Evolutionary conservation across 768 basidiomycete genomes (phyloP).

Genomic region (Panellus pusillus): DNA sequence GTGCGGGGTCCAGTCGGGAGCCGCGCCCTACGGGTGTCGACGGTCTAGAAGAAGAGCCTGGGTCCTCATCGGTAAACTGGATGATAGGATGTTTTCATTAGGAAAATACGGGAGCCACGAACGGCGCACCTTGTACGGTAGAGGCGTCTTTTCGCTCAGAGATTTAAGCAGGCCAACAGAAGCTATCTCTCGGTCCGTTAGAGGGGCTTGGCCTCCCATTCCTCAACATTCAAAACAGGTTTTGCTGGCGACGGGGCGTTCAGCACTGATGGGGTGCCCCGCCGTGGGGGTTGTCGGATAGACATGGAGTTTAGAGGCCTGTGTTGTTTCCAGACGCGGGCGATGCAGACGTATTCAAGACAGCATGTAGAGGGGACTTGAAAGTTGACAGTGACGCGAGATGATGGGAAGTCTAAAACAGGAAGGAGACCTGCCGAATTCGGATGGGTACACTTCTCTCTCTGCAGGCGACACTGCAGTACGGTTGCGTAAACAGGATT

Average conservation of each 20-base stretch:
- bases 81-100: conserved; percentile 31
- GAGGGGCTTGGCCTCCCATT: conserved; percentile 87
- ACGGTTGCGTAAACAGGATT: too few species aligned
- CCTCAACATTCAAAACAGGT: conserved; percentile 67
- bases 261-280: conserved; percentile 8
- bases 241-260: conserved; percentile 30
- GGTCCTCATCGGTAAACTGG: conserved; percentile 22
- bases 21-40: conserved; percentile 37
- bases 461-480: too few species aligned
- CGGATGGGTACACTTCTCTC: too few species aligned
- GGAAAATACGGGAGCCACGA: conserved; percentile 5
- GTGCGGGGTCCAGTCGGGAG: conserved; percentile 21
- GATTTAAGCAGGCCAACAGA: conserved; percentile 66
- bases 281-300: conserved; percentile 12
- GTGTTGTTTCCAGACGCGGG: too few species aligned
- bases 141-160: conserved; percentile 56
- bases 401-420: too few species aligned
- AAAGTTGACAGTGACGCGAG: too few species aligned
- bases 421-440: too few species aligned
- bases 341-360: too few species aligned
- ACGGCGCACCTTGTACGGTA: conserved; percentile 73
- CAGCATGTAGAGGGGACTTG: too few species aligned
- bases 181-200: conserved; percentile 65
- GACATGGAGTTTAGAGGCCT: not conserved
- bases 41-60: conserved; percentile 29